phyloP scores from a whole-genome alignment of 495 filamentous ascomycete species.

The Rostrohypoxylon terebratum region DNA sequence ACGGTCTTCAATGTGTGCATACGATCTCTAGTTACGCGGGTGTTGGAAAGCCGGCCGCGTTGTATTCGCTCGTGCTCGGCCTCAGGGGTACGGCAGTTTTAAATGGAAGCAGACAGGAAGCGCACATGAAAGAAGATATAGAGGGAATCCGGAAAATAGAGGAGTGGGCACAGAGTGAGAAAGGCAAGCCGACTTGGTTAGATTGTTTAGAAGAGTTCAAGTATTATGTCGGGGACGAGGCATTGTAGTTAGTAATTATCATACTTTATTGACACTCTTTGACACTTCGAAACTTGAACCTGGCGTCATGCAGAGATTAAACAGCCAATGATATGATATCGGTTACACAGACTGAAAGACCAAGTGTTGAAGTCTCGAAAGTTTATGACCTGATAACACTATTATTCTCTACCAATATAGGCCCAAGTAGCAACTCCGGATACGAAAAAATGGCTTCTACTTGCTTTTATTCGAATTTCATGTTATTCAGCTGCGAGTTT shows the following conservation, averaged over 20 bases:
- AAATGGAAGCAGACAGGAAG: constrained; percentile 74
- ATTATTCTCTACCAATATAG: too few species aligned
- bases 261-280: not conserved
- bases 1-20: constrained; percentile 63
- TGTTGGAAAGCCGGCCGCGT: constrained; percentile 62
- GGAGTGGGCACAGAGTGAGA: constrained; percentile 57
- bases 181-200: constrained; percentile 60
- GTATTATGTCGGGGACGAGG: constrained; percentile 58
- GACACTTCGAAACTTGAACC: not conserved
- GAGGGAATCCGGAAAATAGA: constrained; percentile 64
- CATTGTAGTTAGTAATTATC: not conserved
- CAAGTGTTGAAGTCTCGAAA: not conserved
- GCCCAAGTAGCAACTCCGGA: too few species aligned
- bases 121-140: constrained; percentile 75
- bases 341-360: not conserved
- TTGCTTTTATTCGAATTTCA: too few species aligned
- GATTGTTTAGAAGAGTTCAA: constrained; percentile 60
- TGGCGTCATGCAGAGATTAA: not conserved
- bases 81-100: constrained; percentile 69
- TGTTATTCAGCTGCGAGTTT: too few species aligned
- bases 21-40: constrained; percentile 63
- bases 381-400: not conserved
- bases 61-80: constrained; percentile 76
- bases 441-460: too few species aligned
- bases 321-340: not conserved